Evolutionary conservation across 768 basidiomycete species (phyloP).

Genomic region (Tremella yokohamensis): DNA sequence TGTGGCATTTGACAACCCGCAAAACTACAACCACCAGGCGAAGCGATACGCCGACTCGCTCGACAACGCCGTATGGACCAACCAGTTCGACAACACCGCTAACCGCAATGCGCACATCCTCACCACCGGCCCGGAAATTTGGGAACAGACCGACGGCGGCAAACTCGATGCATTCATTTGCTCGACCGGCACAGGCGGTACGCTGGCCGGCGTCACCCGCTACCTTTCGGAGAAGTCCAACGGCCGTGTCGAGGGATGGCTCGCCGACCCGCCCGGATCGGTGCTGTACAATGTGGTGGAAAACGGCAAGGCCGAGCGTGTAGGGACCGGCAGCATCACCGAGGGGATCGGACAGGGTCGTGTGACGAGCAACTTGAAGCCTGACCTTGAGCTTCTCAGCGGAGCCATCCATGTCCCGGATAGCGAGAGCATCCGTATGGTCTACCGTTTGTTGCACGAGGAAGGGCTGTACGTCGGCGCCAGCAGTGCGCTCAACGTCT

Average conservation of each 20-base stretch:
- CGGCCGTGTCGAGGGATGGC: constrained; percentile 73
- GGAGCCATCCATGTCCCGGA: constrained; percentile 86
- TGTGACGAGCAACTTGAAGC: constrained; percentile 82
- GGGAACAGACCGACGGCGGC: constrained; percentile 73
- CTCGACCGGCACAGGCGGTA: constrained; percentile 92
- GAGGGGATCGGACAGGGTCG: constrained; percentile 85
- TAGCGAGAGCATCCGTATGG: constrained; percentile 82
- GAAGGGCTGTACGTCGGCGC: constrained; percentile 95
- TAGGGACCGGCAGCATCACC: constrained; percentile 50
- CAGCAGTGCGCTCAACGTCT: constrained; percentile 89
- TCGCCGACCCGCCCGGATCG: constrained; percentile 96
- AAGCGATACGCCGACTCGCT: constrained; percentile 72
- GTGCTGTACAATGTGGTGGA: constrained; percentile 78
- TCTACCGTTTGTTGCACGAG: constrained; percentile 84
- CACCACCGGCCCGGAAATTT: constrained; percentile 94
- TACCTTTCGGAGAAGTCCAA: constrained; percentile 82
- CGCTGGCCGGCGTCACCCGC: constrained; percentile 81
- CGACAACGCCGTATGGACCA: constrained; percentile 85
- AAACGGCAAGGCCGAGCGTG: constrained; percentile 59
- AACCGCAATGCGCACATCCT: constrained; percentile 83
- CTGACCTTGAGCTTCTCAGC: constrained; percentile 69
- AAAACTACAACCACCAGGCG: constrained; percentile 96
- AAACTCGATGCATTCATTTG: constrained; percentile 86
- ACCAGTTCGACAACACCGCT: constrained; percentile 96
- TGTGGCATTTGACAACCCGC: constrained; percentile 89